Evolutionary conservation across 2,329 filamentous ascomycete species (phyloP), one percentile per base, ranked within the genome.

Genomic region (Xylaria sp.): DNA sequence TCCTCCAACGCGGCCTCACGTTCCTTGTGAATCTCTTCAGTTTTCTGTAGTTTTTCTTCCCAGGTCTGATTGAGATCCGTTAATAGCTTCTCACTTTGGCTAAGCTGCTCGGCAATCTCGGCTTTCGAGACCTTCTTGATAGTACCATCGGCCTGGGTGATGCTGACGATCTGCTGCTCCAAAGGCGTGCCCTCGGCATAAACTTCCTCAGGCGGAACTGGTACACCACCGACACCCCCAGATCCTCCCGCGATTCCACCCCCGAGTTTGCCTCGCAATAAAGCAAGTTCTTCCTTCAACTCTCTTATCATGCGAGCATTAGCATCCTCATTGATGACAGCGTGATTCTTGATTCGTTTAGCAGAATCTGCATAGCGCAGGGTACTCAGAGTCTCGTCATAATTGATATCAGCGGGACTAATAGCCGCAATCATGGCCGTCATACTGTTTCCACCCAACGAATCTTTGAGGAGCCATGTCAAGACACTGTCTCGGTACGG

Each of bases 361-460:
- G 95, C 95, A 7, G 93, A 97, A 74, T 99, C 94, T 58, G 96
- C 95, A 77, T 99, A 99, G 72, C 96, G 88, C 27, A 99, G 83
- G 0, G 95, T 99, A 74, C 93, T 95, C 17, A 99, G 83, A 0
- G 96, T 99, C 78, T 99, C 95, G 68, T 99, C 95, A 74, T 96
- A 98, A 78, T 99, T 99, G 80, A 98, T 98, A 77, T 99, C 95
- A 56, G 95, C 95, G 3, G 95, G 95, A 72, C 93, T 97, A 74
- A 99, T 97, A 54, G 94, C 94, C 52, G 95, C 96, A 82, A 99
- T 99, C 96, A 99, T 99, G 62, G 95, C 95, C 23, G 95, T 99
- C 91, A 98, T 94, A 76, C 94, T 98, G 83, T 99, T 99, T 72
- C 95, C 95, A 74, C 95, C 95, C 5, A 99, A 80, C 3, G 94